Base-by-base conservation (phyloP, 2,329 filamentous ascomycete species). In the Paraphaeosphaeria minitans region DNA sequence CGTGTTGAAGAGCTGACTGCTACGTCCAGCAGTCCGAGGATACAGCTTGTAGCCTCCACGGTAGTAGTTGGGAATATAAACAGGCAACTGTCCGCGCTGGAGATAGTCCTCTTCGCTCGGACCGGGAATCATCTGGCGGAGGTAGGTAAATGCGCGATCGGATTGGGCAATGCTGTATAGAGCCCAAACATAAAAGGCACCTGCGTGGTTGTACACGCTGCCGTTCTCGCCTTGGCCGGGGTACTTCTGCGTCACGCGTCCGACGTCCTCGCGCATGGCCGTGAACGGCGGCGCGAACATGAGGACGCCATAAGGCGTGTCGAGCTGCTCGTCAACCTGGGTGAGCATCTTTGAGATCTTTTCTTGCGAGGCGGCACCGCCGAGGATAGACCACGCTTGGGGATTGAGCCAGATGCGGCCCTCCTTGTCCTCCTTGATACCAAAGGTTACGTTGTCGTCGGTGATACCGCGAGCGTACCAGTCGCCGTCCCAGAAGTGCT, bases 1-100 rank as follows among this genome's bases (percentile, higher is more conserved):
- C 1, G 84, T 86, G 68, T 86, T 86, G 75, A 86, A 85, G 16
- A 86, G 69, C 68, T 85, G 83, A 63, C 82, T 84, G 10, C 82
- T 84, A 0, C 84, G 79, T 2, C 84, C 84, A 4, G 84, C 83
- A 0, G 83, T 85, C 46, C 49, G 29, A 2, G 82, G 82, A 62
- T 78, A 80, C 67, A 80, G 69, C 52, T 76, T 76, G 71, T 77
- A 84, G 0, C 79, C 83, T 2, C 82, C 83, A 21, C 83, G 81
- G 75, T 85, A 86, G 73, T 86, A 86, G 66, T 85, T 86, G 14
- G 84, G 84, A 41, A 86, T 83, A 67, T 82, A 86, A 16, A 85
- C 78, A 0, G 84, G 84, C 46, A 86, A 73, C 72, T 86, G 84
- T 12, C 84, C 84, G 14, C 84, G 77, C 61, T 80, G 82, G 22